Percentiles rank a stretch among this genome's conserved stretches.
Conservation (phyloP, 805 yeast species). For the Kluyveromyces lactis region DNA sequence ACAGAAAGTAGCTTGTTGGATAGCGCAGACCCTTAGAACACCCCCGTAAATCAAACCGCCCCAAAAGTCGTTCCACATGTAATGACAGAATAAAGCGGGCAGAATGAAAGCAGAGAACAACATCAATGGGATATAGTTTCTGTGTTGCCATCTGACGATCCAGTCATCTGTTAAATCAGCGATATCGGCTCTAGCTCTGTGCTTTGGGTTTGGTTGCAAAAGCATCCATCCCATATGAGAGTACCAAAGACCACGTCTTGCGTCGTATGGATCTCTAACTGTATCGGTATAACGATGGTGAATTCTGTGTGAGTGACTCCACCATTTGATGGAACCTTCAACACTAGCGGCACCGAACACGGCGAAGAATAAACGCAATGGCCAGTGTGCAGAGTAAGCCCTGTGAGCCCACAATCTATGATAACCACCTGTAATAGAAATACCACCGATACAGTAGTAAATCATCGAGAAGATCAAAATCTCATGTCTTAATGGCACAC, state of each 20-base stretch:
- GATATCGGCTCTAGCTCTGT: slow-evolving; percentile 74
- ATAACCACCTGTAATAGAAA: slow-evolving; percentile 79
- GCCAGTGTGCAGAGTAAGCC: slow-evolving; percentile 54
- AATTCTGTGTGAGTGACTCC: slow-evolving; percentile 79
- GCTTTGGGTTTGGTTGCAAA: slow-evolving; percentile 69
- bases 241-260: slow-evolving; percentile 76
- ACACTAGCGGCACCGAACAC: slow-evolving; percentile 76
- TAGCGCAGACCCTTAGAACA: slow-evolving; percentile 54
- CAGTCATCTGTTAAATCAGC: slow-evolving; percentile 71
- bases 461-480: slow-evolving; percentile 40
- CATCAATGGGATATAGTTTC: slow-evolving; percentile 64
- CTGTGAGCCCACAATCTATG: slow-evolving; percentile 76
- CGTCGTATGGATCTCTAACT: slow-evolving; percentile 76
- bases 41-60: slow-evolving; percentile 80
- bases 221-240: slow-evolving; percentile 87
- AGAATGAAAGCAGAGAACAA: slow-evolving; percentile 48
- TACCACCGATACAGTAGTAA: slow-evolving; percentile 53
- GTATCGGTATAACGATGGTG: slow-evolving; percentile 87
- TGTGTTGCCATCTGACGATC: slow-evolving; percentile 74
- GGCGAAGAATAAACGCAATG: slow-evolving; percentile 58
- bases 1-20: slow-evolving; percentile 83
- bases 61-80: slow-evolving; percentile 47
- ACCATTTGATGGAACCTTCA: slow-evolving; percentile 84
- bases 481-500: slow-evolving; percentile 41
- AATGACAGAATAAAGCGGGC: slow-evolving; percentile 53